Evolutionary conservation across 2,329 filamentous ascomycete species (phyloP), one percentile per base, ranked within the genome.

Genomic region (Monilinia fructicola): DNA sequence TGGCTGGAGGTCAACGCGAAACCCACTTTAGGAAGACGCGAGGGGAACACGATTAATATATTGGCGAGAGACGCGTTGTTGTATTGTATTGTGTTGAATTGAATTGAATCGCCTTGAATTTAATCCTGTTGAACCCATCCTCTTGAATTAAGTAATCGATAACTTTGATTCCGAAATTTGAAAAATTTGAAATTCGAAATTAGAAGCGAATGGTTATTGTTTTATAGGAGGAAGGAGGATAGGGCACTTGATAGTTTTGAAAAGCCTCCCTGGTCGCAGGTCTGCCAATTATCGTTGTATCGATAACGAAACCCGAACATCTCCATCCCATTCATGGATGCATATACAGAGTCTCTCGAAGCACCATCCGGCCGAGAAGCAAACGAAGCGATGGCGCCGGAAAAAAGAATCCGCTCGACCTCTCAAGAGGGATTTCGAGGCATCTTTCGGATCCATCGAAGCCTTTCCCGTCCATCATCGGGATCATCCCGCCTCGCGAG

Each of bases 361-460:
- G 18, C 21, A n/a, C 9, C 9, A 48, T 46, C 16, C 50, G 12
- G 28, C 10, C 21, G 4, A 11, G 56, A 26, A 48, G 12, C 1
- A 38, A 38, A 35, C n/a, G 7, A 14, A 26, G 56, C 18, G 26
- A 66, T 66, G 64, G 58, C 56, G n/a, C 35, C 53, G 28, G 12
- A 31, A n/a, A 16, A 40, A 65, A 54, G 60, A 28, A 7, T 66
- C 67, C 14, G 42, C 67, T 2, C 55, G 59, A 44, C 54, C 68
- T n/a, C 65, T 55, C 0, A 73, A 73, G 67, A 68, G 71, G 54
- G 66, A 70, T 46, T 64, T 63, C 12, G 50, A 64, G 5, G 50
- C 64, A 48, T 50, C 42, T 31, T 67, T 64, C n/a, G 65, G 65
- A 3, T 21, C 38, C 5, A 38, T 52, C 50, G 23, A 46, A 28